A percentile compares a stretch with the other conserved stretches of the same genome.
These are phyloP conservation scores for Aspergillus cavernicola DNA, from an alignment of 495 filamentous ascomycete species.

Conservation along the genomic window DNA sequence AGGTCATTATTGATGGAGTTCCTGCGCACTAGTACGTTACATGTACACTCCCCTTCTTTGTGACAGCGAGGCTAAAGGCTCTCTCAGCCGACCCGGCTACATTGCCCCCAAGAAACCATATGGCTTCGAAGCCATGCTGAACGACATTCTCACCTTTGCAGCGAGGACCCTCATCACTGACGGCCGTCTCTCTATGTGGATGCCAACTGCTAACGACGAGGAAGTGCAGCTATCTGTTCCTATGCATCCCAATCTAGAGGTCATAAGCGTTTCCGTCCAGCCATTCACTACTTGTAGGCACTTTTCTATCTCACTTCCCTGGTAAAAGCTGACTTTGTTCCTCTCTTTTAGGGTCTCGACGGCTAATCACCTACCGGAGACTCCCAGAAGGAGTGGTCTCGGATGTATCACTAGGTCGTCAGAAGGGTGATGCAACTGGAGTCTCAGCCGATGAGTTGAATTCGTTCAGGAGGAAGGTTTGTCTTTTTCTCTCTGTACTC, in stretches of 20 bases:
- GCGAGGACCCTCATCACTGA: conserved; percentile 72
- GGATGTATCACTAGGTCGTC: conserved; percentile 33
- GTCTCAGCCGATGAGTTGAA: conserved; percentile 73
- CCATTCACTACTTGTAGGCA: conserved; percentile 77
- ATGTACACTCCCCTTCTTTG: neutral
- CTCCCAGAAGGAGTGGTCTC: conserved; percentile 58
- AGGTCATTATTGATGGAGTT: conserved; percentile 65
- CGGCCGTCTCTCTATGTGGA: conserved; percentile 89
- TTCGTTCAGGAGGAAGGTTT: conserved; percentile 63
- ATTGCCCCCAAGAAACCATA: conserved; percentile 89
- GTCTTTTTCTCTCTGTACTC: neutral
- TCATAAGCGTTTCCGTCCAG: conserved; percentile 79
- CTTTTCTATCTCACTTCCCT: neutral
- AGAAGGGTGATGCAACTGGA: conserved; percentile 36
- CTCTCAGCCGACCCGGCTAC: conserved; percentile 63
- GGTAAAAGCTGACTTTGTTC: neutral
- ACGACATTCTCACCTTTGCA: conserved; percentile 83
- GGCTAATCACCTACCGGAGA: conserved; percentile 79
- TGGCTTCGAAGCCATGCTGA: conserved; percentile 82
- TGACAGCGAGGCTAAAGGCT: neutral
- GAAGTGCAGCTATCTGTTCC: conserved; percentile 71
- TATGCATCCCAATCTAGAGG: conserved; percentile 67
- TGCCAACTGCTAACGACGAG: conserved; percentile 87
- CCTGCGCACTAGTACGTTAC: conserved; percentile 61
- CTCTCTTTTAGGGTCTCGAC: conserved; percentile 63